A percentile compares a stretch with the other conserved stretches of the same genome.
Evolutionary conservation across 2,329 filamentous ascomycete genomes (phyloP).

Genomic region (Blumeria graminis): DNA sequence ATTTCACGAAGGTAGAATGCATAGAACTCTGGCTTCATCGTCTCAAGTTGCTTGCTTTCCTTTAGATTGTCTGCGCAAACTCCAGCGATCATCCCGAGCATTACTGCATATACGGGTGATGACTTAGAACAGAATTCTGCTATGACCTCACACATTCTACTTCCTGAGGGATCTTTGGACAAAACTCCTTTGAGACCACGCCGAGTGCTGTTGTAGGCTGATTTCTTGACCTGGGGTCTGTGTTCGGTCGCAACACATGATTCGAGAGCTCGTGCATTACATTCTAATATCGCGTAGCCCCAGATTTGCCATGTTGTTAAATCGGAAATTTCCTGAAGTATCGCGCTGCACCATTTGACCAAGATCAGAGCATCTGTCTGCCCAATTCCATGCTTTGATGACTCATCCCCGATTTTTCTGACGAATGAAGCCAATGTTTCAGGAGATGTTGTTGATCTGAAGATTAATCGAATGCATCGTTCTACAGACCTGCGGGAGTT

Average conservation of each 20-base stretch:
- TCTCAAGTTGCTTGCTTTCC: conserved; percentile 35
- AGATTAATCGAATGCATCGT: conserved; percentile 46
- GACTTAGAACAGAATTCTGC: conserved; percentile 44
- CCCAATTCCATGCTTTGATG: conserved; percentile 53
- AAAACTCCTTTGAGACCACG: conserved; percentile 58
- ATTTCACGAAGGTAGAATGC: conserved; percentile 71
- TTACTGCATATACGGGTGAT: conserved; percentile 35
- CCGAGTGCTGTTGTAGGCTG: conserved; percentile 53
- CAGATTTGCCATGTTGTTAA: conserved; percentile 38
- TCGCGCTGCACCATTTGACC: conserved; percentile 65
- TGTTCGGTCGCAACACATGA: conserved; percentile 44
- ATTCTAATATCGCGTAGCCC: conserved; percentile 38
- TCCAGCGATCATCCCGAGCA: conserved; percentile 70
- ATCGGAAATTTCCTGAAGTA: conserved; percentile 47
- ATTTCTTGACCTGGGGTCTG: conserved; percentile 41
- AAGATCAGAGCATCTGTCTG: conserved; percentile 65
- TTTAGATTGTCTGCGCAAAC: conserved; percentile 51
- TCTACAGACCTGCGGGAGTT: conserved; percentile 64
- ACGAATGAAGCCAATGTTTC: conserved; percentile 39
- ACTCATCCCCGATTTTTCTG: conserved; percentile 43
- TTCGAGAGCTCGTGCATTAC: conserved; percentile 52
- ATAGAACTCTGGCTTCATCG: conserved; percentile 48
- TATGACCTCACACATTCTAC: conserved; percentile 27
- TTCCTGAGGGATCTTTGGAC: conserved; percentile 20
- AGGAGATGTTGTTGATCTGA: conserved; percentile 30